Percentiles rank a stretch among this genome's conserved stretches.
Evolutionary conservation across 1,139 yeast species (phyloP).

Genomic region (Scheffersomyces quercinus): DNA sequence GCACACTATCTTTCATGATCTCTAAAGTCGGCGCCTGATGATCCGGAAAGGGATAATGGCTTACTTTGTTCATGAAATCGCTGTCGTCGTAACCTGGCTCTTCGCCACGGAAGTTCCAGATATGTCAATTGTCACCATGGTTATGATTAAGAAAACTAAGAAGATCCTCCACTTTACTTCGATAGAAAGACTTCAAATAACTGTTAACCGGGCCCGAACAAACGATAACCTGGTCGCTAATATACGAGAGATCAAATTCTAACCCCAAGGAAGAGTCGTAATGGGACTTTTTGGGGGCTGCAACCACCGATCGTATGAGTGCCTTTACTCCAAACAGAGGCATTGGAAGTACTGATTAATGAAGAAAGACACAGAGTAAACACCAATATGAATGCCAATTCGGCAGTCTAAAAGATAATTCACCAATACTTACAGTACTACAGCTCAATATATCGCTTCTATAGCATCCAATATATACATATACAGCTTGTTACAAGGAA

Average conservation of each 20-base stretch:
- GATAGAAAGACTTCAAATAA: slow-evolving; percentile 46
- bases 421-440: no score
- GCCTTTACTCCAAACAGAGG: slow-evolving; percentile 3
- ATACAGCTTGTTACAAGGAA: no score
- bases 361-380: no score
- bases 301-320: slow-evolving; percentile 18
- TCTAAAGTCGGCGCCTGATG: slow-evolving; percentile 74
- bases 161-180: slow-evolving; percentile 57
- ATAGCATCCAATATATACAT: no score
- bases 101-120: slow-evolving; percentile 74
- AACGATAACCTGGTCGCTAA: slow-evolving; percentile 62
- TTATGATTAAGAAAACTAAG: slow-evolving; percentile 46
- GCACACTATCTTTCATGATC: slow-evolving; percentile 44
- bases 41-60: slow-evolving; percentile 65
- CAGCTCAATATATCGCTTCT: no score
- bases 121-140: slow-evolving; percentile 63
- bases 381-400: no score
- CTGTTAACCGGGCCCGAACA: slow-evolving; percentile 70
- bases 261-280: slow-evolving; percentile 20
- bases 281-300: slow-evolving; percentile 28
- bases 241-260: slow-evolving; percentile 61
- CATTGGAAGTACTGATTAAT: no score
- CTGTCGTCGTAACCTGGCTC: slow-evolving; percentile 46
- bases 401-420: no score
- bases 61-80: slow-evolving; percentile 30